Evolutionary conservation across 2,329 filamentous ascomycete genomes (phyloP).

Genomic region (Diaporthe sp.): DNA sequence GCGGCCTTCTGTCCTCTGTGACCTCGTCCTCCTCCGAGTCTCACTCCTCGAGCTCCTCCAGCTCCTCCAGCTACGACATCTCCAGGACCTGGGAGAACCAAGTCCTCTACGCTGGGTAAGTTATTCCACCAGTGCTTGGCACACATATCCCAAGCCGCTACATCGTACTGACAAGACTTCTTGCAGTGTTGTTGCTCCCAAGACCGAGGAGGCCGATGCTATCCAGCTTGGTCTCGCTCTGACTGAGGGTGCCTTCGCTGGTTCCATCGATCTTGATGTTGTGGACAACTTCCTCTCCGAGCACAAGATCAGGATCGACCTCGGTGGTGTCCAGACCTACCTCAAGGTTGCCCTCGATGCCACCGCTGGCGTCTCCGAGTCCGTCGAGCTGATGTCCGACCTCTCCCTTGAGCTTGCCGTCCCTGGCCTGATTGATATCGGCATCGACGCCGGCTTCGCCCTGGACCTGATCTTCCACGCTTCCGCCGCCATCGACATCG

Average conservation of each 20-base stretch:
- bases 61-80: conserved; percentile 34
- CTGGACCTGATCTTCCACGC: conserved; percentile 47
- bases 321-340: conserved; percentile 46
- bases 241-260: conserved; percentile 35
- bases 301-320: conserved; percentile 71
- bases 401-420: conserved; percentile 39
- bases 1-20: conserved; percentile 15
- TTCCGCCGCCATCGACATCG: conserved; percentile 44
- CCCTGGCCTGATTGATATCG: conserved; percentile 43
- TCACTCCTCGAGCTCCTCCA: conserved; percentile 17
- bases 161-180: conserved; percentile 7
- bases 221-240: conserved; percentile 38
- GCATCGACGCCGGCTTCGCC: conserved; percentile 45
- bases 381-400: conserved; percentile 36
- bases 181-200: conserved; percentile 34
- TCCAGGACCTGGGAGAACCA: conserved; percentile 35
- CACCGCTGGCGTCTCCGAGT: conserved; percentile 42
- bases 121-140: not conserved
- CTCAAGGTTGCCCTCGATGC: conserved; percentile 45
- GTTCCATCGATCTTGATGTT: conserved; percentile 36
- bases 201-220: conserved; percentile 29
- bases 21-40: conserved; percentile 4
- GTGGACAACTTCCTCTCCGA: conserved; percentile 34
- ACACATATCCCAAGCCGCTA: not conserved
- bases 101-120: conserved; percentile 38